Base-by-base conservation (phyloP, 1,139 yeast genomes). In the Blastobotrys ciferrii region DNA sequence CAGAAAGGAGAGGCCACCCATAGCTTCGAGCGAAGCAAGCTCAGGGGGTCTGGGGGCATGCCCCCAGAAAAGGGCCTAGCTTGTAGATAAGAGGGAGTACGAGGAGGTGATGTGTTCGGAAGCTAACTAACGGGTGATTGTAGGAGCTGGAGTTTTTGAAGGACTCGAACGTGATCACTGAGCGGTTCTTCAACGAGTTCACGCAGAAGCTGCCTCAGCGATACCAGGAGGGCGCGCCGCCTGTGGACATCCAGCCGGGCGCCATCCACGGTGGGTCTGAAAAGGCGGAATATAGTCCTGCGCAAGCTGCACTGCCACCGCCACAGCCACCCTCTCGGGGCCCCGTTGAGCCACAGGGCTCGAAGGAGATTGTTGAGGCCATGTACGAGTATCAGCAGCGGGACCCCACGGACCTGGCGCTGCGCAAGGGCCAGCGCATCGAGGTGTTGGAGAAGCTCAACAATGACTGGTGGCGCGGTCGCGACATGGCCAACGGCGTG, bases 381-480 rank as follows among this genome's bases (percentile, higher is more conserved):
- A 50, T 86, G 44, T 91, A 85, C 66, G 88, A 81, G 58, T 89
- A 82, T 66, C 67, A 67, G 5, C 76, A 84, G 0, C 85, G 81
- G 57, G 88, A 87, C 63, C 72, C 78, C 0, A 92, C 82, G 37
- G 98, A 92, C 65, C 70, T 92, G 60, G 68, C 66, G 4, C 73
- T 92, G 42, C 63, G 59, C 43, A 76, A 72, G 44, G 97, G 94
- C 44, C 92, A 84, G 54, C 80, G 77, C 60, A 67, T 92, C 47
- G 78, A 78, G 35, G 78, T 92, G 5, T 54, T 79, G 4, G 96
- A 89, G 63, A 87, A 81, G 63, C 75, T 85, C 51, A 87, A 94
- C 17, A 76, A 77, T 36, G 94, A 89, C 64, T 91, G 98, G 98
- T 89, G 94, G 88, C 84, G 80, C 64, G 98, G 98, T 39, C 72